Conservation (phyloP, 495 filamentous ascomycete genomes). For the Xylaria grammica region DNA sequence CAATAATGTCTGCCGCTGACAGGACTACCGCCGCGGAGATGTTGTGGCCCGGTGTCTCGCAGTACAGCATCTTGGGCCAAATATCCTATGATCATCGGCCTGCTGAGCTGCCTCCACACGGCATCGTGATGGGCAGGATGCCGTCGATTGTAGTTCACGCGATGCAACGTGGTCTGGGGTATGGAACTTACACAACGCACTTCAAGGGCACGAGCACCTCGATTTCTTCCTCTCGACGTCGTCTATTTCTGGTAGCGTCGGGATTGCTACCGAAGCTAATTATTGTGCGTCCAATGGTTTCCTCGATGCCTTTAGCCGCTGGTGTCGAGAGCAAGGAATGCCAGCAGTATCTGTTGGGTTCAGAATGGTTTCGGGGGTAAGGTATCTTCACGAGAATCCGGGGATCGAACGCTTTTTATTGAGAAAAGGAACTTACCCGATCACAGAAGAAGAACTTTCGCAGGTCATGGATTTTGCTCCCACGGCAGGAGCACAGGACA, state of each 20-base stretch:
- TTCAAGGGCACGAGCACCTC: conserved; percentile 37
- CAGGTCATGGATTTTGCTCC: conserved; percentile 37
- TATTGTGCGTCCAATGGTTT: conserved; percentile 44
- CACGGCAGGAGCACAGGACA: too few relatives aligned
- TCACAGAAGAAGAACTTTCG: conserved; percentile 44
- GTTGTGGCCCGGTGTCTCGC: conserved; percentile 25
- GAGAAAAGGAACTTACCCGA: conserved; percentile 33
- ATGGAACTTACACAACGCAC: conserved; percentile 39
- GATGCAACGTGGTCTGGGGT: too few relatives aligned
- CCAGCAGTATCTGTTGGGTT: conserved; percentile 25
- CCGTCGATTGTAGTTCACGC: too few relatives aligned
- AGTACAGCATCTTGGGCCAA: conserved; percentile 18
- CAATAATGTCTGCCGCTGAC: conserved; percentile 25
- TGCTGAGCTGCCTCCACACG: too few relatives aligned
- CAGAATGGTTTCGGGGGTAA: conserved; percentile 30
- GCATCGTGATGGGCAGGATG: too few relatives aligned
- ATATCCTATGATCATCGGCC: too few relatives aligned
- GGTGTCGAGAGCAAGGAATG: conserved; percentile 36
- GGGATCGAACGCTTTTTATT: conserved; percentile 31
- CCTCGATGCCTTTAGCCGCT: conserved; percentile 42
- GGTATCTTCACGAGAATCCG: conserved; percentile 35
- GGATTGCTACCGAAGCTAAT: conserved; percentile 40
- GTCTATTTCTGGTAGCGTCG: conserved; percentile 38
- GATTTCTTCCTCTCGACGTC: conserved; percentile 44
- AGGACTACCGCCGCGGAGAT: conserved; percentile 24